phyloP scores from a whole-genome alignment of 805 yeast species.

The Blastobotrys americana region DNA sequence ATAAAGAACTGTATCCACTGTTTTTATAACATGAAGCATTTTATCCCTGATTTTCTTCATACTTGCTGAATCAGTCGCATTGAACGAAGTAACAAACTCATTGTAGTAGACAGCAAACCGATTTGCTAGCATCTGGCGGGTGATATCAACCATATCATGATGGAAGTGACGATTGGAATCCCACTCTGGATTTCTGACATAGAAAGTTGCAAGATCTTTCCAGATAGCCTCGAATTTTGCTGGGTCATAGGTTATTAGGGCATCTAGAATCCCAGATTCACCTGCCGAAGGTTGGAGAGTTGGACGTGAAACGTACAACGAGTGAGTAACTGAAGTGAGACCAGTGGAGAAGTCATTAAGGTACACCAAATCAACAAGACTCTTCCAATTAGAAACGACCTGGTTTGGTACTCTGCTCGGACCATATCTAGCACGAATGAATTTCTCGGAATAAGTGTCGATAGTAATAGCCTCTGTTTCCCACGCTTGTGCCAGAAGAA shows the following conservation, averaged over 20 bases:
- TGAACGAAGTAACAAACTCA: constrained; percentile 3
- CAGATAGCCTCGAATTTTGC: constrained; percentile 7
- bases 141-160: constrained; percentile 14
- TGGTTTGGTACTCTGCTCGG: constrained; percentile 6
- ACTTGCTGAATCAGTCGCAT: neutral
- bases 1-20: constrained; percentile 10
- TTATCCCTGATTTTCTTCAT: neutral
- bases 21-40: constrained; percentile 7
- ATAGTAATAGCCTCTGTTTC: constrained; percentile 6
- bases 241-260: constrained; percentile 4
- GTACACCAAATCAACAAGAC: constrained; percentile 11
- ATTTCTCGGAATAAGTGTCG: constrained; percentile 4
- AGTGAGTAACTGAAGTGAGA: constrained; percentile 9
- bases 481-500: constrained; percentile 14
- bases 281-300: constrained; percentile 10
- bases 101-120: constrained; percentile 9
- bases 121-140: constrained; percentile 15
- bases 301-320: constrained; percentile 9
- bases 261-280: neutral
- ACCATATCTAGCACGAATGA: constrained; percentile 10
- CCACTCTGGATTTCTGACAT: constrained; percentile 3
- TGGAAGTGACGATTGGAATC: constrained; percentile 8
- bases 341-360: constrained; percentile 7
- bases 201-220: constrained; percentile 6
- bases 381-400: constrained; percentile 7